Conservation (phyloP, 2,329 filamentous ascomycete species). For the Aspergillus ustus region DNA sequence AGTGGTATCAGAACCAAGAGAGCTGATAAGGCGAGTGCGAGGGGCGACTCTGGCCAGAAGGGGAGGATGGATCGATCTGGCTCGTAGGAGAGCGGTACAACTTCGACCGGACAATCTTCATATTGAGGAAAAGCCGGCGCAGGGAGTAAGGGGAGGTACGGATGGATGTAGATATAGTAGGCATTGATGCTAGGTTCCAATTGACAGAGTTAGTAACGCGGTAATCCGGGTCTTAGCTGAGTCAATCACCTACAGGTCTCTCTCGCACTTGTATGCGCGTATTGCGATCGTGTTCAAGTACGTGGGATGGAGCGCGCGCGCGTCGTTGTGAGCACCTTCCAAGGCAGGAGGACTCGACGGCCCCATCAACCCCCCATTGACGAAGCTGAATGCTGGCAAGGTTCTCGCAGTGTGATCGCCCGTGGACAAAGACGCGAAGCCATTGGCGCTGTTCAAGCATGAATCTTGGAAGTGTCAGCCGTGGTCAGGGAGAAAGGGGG, state of each 20-base stretch:
- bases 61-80: constrained; percentile 21
- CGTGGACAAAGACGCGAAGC: not conserved
- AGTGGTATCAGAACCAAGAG: constrained; percentile 29
- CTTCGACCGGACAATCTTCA: constrained; percentile 14
- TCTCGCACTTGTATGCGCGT: constrained; percentile 7
- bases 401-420: not conserved
- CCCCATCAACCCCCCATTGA: not conserved
- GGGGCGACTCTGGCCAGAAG: constrained; percentile 27
- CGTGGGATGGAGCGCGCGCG: not conserved
- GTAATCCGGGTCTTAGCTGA: not conserved
- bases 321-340: not conserved
- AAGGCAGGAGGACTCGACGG: not conserved
- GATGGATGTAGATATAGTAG: constrained; percentile 34
- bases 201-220: not conserved
- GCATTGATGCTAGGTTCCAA: constrained; percentile 26
- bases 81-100: not conserved
- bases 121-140: constrained; percentile 12
- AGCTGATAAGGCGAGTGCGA: constrained; percentile 28
- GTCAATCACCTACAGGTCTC: constrained; percentile 15
- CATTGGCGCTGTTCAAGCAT: not conserved
- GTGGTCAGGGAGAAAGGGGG: not conserved
- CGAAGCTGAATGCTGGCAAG: not conserved
- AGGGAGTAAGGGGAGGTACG: constrained; percentile 30
- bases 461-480: not conserved
- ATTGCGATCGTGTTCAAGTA: not conserved